Evolutionary conservation across 306 rosid genomes (phyloP).

Genomic region (Gastrolobium bilobum): DNA sequence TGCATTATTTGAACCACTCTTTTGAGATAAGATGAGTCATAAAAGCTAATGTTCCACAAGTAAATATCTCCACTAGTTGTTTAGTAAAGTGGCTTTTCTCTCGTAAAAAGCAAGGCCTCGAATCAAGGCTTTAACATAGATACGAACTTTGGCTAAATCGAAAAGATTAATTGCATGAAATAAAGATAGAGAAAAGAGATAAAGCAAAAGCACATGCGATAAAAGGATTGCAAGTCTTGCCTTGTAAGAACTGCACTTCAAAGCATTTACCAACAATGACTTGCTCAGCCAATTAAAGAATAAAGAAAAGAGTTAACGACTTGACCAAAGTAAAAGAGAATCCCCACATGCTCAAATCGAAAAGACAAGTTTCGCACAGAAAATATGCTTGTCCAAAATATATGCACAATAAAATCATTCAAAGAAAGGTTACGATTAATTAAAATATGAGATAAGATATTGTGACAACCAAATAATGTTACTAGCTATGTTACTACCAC

Average conservation of each 20-base stretch:
- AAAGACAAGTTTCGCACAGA: neutral
- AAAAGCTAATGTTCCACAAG: conserved; percentile 41
- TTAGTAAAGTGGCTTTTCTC: conserved; percentile 37
- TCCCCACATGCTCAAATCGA: neutral
- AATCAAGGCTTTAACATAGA: conserved; percentile 43
- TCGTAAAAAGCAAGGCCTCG: conserved; percentile 42
- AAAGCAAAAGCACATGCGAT: conserved; percentile 44
- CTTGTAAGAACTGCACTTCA: conserved; percentile 34
- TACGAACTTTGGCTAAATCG: conserved; percentile 42
- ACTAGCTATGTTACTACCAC: too few species aligned
- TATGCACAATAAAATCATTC: neutral
- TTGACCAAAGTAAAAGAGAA: conserved; percentile 8
- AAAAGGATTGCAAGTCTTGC: conserved; percentile 16
- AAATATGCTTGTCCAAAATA: neutral
- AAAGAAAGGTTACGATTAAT: neutral
- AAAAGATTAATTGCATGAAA: conserved; percentile 28
- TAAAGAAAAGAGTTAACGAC: neutral
- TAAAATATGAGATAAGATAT: too few species aligned
- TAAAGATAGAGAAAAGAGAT: conserved; percentile 26
- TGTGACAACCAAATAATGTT: too few species aligned
- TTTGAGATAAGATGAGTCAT: conserved; percentile 44
- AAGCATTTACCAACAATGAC: conserved; percentile 21
- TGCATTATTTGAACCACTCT: neutral
- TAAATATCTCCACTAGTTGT: conserved; percentile 39
- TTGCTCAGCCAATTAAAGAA: neutral